These are phyloP conservation scores for Ophiostoma sp. DNA, from an alignment of 2,329 filamentous ascomycete species.

Conservation along the genomic window DNA sequence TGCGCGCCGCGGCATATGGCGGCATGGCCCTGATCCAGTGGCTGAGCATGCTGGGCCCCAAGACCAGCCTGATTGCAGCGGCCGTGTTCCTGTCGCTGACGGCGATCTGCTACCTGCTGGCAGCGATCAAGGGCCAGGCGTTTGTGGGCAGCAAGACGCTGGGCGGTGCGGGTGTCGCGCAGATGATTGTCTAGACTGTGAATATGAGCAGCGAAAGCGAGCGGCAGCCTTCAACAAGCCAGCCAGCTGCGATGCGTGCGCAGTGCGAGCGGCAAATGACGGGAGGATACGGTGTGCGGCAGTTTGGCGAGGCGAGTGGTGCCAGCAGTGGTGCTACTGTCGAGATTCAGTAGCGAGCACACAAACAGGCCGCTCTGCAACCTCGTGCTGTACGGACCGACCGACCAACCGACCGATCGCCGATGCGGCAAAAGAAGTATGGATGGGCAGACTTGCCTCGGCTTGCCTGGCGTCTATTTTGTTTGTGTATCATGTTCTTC, in stretches of 20 bases:
- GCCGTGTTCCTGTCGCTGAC: constrained; percentile 76
- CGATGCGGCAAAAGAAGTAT: not conserved
- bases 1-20: constrained; percentile 82
- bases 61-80: constrained; percentile 76
- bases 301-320: not conserved
- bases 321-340: no score
- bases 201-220: no score
- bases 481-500: not conserved
- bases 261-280: not conserved
- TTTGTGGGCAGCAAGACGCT: constrained; percentile 94
- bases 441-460: not conserved
- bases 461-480: not conserved
- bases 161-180: constrained; percentile 85
- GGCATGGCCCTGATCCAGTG: constrained; percentile 80
- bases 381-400: not conserved
- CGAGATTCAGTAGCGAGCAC: not conserved
- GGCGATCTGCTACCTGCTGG: constrained; percentile 72
- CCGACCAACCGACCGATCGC: not conserved
- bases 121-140: constrained; percentile 74
- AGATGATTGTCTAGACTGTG: constrained; percentile 73
- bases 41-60: constrained; percentile 62
- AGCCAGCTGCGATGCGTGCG: not conserved
- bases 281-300: not conserved
- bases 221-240: not conserved
- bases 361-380: not conserved